A percentile compares a stretch with the other conserved stretches of the same genome.
phyloP scores from a whole-genome alignment of 345 rosid species.

The Eucalyptus tenuipes region DNA sequence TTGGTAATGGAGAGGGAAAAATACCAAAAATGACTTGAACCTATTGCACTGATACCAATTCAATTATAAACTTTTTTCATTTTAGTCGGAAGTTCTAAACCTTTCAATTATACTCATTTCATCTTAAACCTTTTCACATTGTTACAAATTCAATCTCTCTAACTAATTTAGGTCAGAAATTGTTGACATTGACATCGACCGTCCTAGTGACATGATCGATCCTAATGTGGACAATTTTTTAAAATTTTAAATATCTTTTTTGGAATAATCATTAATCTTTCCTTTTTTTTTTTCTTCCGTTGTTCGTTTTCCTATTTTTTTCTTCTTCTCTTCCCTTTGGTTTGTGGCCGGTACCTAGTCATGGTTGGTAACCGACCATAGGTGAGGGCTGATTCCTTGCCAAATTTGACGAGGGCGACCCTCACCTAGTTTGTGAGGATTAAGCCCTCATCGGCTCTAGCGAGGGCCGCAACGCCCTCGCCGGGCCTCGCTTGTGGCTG shows the following conservation, averaged over 20 bases:
- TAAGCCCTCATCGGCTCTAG: not conserved
- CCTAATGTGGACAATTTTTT: rapidly evolving
- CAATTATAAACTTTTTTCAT: too few relatives aligned
- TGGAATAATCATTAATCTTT: too few relatives aligned
- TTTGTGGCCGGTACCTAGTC: not conserved
- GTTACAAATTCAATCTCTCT: too few relatives aligned
- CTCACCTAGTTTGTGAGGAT: not conserved
- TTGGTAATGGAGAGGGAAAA: too few relatives aligned
- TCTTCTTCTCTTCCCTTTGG: not conserved
- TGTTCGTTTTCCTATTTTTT: rapidly evolving
- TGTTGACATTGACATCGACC: rapidly evolving
- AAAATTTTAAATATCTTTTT: too few relatives aligned
- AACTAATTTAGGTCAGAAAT: too few relatives aligned
- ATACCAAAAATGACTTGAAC: too few relatives aligned
- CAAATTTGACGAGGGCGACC: not conserved
- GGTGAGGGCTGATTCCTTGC: not conserved
- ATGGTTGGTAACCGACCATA: not conserved
- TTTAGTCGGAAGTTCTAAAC: too few relatives aligned
- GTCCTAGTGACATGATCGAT: rapidly evolving
- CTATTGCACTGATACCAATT: too few relatives aligned
- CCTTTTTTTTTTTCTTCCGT: too few relatives aligned
- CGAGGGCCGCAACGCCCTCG: rapidly evolving
- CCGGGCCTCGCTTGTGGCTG: rapidly evolving
- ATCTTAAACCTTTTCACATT: too few relatives aligned
- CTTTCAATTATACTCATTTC: not conserved